Evolutionary conservation across 2,329 filamentous ascomycete genomes (phyloP), one percentile per base, ranked within the genome.

Genomic region (Fusarium xyrophilum): DNA sequence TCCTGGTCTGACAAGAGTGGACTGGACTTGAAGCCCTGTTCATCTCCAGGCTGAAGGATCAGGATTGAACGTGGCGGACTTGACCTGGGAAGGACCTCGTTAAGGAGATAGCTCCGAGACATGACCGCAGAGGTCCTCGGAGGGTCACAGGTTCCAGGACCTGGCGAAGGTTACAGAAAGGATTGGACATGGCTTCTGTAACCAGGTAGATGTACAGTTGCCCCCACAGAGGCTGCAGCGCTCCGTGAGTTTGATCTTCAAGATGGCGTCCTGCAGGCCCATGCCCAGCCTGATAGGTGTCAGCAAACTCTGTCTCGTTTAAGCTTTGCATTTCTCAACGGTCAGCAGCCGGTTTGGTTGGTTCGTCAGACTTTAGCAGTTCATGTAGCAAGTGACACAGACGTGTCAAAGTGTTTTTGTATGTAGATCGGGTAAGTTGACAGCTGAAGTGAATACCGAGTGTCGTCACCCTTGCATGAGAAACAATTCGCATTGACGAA

Each of bases 21-120:
- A 44, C 57, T 68, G 64, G 67, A 39, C 60, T 68, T 55, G 28
- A 47, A 25, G 46, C 40, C 40, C 46, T 55, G 50, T 35, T 56
- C 51, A 32, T 42, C 55, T 36, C 58, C 58, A 64, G 55, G 58
- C 46, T 70, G 66, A 67, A 69, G 47, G 43, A 60, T 67, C 65
- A 43, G 60, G 55, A 44, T 56, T 65, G 59, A 54, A 48, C 27
- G 51, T 66, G 59, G 66, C 63, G 59, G 60, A 58, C 60, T 60
- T 66, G 32, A 43, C 53, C 44, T 59, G 30, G 33, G n/a, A 39
- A 52, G 30, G 59, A 27, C 48, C 51, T 60, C 35, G 56, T 62
- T 51, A 44, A 54, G 44, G 38, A 38, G 53, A 62, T 65, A 60
- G 66, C 47, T 61, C 71, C 71, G 67, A 73, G 50, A 60, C 56